Evolutionary conservation across 169 alveolate genomes (phyloP), one percentile per base, ranked within the genome.

Genomic region (Plasmodium ovale): DNA sequence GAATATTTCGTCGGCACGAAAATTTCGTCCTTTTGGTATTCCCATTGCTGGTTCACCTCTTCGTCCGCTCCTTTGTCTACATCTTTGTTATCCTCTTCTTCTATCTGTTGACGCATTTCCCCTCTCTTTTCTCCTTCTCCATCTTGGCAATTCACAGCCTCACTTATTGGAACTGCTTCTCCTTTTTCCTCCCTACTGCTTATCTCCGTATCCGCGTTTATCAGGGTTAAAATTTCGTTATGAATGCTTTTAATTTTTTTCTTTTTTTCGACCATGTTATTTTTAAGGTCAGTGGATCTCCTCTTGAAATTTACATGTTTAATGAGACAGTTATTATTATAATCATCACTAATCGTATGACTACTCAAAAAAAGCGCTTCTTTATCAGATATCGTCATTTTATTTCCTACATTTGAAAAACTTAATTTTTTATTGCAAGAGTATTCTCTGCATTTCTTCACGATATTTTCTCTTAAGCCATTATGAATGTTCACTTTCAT

Each of bases 161-260:
- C n/a, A n/a, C n/a, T n/a, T n/a, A n/a, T n/a, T n/a, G n/a, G n/a
- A n/a, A n/a, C n/a, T n/a, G n/a, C 82, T 33, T 35, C 58, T 44
- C 16, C 31, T 44, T 14, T 39, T 12, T 33, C 3, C 70, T 58
- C 54, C 5, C 12, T 47, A 19, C 16, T 29, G 3, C 47, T 25
- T 72, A 62, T 10, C 25, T 44, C 21, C 39, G 51, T 60, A 47
- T 77, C 77, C n/a, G 68, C 73, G 4, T 68, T 64, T 47, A 54
- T 77, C 33, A 77, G 54, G 21, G 39, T 33, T 67, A 77, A 77
- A 54, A 77, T 60, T 14, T 77, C 74, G 79, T 64, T 77, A 68
- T 77, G 88, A 49, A 77, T 77, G 39, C 88, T 77, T 53, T 47
- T 77, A 23, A 77, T 59, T 67, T 59, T 77, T 77, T 37, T 49